These are phyloP conservation scores for Fagopyrum homotropicum DNA, from an alignment of 148 eudicot genomes.

Conservation along the genomic window DNA sequence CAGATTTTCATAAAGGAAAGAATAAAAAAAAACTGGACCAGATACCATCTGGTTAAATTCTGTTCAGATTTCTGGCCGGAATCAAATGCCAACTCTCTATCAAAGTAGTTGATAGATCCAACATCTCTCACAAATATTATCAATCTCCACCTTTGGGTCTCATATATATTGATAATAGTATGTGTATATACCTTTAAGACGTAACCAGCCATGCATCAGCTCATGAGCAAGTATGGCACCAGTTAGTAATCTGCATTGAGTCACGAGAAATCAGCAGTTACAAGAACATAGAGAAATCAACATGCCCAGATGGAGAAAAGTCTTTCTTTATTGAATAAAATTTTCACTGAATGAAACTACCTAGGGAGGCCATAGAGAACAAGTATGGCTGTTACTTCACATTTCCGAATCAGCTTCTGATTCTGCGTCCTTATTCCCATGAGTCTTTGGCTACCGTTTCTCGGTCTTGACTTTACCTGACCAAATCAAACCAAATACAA, in stretches of 20 bases:
- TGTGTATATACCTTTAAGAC: conserved; percentile 59
- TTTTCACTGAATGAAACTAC: conserved; percentile 26
- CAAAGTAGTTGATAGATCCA: too few relatives aligned
- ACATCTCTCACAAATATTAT: too few relatives aligned
- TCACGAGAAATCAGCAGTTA: neutral
- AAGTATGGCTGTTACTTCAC: conserved; percentile 98
- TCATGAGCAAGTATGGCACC: conserved; percentile 99
- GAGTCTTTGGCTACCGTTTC: conserved; percentile 70
- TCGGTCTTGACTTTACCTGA: conserved; percentile 77
- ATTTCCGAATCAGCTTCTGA: conserved; percentile 69
- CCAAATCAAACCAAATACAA: conserved; percentile 9
- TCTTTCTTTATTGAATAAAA: neutral
- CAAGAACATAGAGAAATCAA: neutral
- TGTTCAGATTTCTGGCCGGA: too few relatives aligned
- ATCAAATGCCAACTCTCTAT: too few relatives aligned
- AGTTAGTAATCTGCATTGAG: conserved; percentile 61
- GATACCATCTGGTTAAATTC: too few relatives aligned
- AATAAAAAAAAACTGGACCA: too few relatives aligned
- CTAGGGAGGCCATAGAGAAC: conserved; percentile 95
- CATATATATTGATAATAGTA: neutral
- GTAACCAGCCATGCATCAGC: conserved; percentile 96
- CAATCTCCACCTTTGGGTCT: too few relatives aligned
- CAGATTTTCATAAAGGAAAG: too few relatives aligned
- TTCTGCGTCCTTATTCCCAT: conserved; percentile 87
- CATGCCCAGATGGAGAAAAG: neutral